phyloP scores from a whole-genome alignment of 768 basidiomycete species.

The Psilocybe azurescens region DNA sequence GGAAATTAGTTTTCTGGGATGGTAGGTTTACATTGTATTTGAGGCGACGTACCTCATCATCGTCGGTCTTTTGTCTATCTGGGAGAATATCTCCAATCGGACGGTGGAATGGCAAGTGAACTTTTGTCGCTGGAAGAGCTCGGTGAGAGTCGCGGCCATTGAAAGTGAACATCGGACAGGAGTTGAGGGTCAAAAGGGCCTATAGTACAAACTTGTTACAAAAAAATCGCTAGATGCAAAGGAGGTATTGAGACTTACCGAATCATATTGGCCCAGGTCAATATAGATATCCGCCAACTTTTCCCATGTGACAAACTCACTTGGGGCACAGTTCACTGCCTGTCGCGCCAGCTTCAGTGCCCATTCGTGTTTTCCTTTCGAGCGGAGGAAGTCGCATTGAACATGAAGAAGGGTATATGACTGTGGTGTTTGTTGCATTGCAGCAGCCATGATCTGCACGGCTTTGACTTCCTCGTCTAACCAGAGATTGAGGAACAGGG shows the following conservation, averaged over 20 bases:
- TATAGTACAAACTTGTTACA: constrained; percentile 15
- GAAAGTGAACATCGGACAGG: constrained; percentile 99
- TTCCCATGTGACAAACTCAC: constrained; percentile 99
- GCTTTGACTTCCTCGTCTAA: constrained; percentile 98
- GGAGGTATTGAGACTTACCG: constrained; percentile 43
- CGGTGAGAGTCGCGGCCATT: constrained; percentile 95
- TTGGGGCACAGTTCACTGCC: constrained; percentile 97
- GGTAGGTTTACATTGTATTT: not conserved
- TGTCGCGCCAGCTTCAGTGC: constrained; percentile 90
- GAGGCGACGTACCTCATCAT: constrained; percentile 68
- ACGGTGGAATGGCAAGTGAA: constrained; percentile 86
- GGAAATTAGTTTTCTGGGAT: constrained; percentile 2
- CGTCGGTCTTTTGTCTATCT: constrained; percentile 78
- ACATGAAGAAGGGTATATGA: constrained; percentile 94
- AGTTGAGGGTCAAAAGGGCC: constrained; percentile 93
- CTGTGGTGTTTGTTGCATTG: constrained; percentile 85
- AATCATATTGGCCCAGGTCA: constrained; percentile 86
- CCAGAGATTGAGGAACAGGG: not conserved
- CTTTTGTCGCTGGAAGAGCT: constrained; percentile 74
- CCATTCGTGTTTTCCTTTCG: constrained; percentile 86
- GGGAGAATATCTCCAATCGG: constrained; percentile 92
- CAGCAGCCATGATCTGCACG: constrained; percentile 88
- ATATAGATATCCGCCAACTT: constrained; percentile 96
- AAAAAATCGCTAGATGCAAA: not conserved
- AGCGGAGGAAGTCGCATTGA: constrained; percentile 92